Evolutionary conservation across 306 rosid species (phyloP).

Genomic region (Sicyos edulis): DNA sequence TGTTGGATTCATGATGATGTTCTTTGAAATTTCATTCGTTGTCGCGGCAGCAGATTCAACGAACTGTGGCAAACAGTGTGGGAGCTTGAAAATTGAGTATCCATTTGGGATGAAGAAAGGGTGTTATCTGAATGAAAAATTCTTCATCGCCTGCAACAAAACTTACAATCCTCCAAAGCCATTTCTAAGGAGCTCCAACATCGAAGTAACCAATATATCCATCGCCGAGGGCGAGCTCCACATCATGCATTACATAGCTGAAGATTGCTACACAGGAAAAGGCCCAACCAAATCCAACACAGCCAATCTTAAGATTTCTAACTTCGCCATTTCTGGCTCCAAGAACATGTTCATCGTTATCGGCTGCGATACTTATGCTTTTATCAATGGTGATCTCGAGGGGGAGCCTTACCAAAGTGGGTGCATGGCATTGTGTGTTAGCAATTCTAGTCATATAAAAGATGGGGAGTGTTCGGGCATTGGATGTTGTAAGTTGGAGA

Average conservation of each 20-base stretch:
- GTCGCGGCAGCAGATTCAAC: too few species aligned
- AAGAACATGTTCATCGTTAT: constrained; percentile 26
- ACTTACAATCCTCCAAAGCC: not conserved
- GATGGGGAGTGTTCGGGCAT: constrained; percentile 29
- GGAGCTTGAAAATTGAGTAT: too few species aligned
- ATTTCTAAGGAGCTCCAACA: not conserved
- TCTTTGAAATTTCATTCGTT: too few species aligned
- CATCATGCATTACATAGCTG: not conserved
- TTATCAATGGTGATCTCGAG: rapidly evolving
- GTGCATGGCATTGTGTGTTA: constrained; percentile 25
- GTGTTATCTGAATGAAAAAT: not conserved
- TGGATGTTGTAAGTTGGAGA: constrained; percentile 34
- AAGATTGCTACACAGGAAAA: not conserved
- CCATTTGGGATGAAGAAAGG: constrained; percentile 21
- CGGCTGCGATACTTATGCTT: constrained; percentile 31
- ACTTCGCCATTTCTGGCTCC: constrained; percentile 22
- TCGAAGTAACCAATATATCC: constrained; percentile 24
- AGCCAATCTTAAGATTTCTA: not conserved
- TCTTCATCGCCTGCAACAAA: constrained; percentile 17
- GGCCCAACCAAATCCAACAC: rapidly evolving
- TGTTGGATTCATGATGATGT: too few species aligned
- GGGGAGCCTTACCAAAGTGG: constrained; percentile 18
- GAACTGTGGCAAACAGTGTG: too few species aligned
- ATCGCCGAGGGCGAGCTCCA: not conserved
- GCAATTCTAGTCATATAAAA: not conserved